Conservation (phyloP, 2,329 filamentous ascomycete genomes). For the Aspergillus fructus region DNA sequence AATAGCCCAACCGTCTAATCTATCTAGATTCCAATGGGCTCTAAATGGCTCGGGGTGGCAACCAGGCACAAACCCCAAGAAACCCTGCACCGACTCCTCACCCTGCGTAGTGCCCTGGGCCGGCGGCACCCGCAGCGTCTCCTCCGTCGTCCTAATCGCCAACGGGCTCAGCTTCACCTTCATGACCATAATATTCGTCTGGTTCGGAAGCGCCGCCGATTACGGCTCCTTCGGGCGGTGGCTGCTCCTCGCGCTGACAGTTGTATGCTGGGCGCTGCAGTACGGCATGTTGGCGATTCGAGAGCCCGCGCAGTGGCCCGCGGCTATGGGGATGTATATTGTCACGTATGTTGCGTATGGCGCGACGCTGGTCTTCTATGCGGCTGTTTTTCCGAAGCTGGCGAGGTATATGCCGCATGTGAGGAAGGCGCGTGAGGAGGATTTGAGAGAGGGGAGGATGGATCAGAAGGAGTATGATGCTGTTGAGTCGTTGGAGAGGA, state of each 20-base stretch:
- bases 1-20: not conserved
- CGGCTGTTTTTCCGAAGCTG: slow-evolving; percentile 41
- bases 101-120: slow-evolving; percentile 43
- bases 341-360: slow-evolving; percentile 43
- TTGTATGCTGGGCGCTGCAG: slow-evolving; percentile 43
- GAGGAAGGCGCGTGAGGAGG: slow-evolving; percentile 42
- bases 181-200: slow-evolving; percentile 46
- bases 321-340: slow-evolving; percentile 43
- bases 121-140: slow-evolving; percentile 36
- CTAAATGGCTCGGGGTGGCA: slow-evolving; percentile 40
- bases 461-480: slow-evolving; percentile 39
- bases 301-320: slow-evolving; percentile 39
- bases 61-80: slow-evolving; percentile 33
- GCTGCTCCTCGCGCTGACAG: slow-evolving; percentile 41
- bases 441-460: slow-evolving; percentile 41
- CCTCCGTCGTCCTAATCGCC: slow-evolving; percentile 43
- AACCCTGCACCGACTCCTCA: slow-evolving; percentile 32
- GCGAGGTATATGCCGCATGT: slow-evolving; percentile 44
- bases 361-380: slow-evolving; percentile 45
- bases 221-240: slow-evolving; percentile 45
- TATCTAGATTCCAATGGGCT: slow-evolving; percentile 40
- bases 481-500: slow-evolving; percentile 43
- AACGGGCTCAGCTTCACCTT: slow-evolving; percentile 45
- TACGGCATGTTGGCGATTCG: slow-evolving; percentile 42
- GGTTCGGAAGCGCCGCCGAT: slow-evolving; percentile 43